Percentiles rank a stretch among this genome's conserved stretches.
These are phyloP conservation scores for Gentiana macrophylla DNA, from an alignment of 257 asterid species.

Conservation along the genomic window DNA sequence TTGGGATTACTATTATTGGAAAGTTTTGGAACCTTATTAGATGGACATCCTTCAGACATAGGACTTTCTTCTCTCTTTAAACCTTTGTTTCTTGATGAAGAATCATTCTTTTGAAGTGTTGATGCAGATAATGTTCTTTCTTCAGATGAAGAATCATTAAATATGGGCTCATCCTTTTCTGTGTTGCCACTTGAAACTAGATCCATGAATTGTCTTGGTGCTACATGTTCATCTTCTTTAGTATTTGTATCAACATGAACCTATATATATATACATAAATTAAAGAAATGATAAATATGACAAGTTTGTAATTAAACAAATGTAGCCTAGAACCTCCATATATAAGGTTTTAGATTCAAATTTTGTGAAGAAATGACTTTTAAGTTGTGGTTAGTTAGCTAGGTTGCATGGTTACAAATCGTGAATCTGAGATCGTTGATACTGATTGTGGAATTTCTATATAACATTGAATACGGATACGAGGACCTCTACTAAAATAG, in stretches of 20 bases:
- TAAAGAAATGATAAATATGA: neutral
- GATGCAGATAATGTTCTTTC: conserved; percentile 76
- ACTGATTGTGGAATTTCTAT: too few species aligned
- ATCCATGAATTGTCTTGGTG: conserved; percentile 60
- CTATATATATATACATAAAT: neutral
- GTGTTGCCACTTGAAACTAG: conserved; percentile 23
- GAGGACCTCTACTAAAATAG: too few species aligned
- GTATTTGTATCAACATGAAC: conserved; percentile 3
- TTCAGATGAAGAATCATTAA: conserved; percentile 50
- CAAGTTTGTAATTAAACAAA: neutral
- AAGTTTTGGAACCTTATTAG: conserved; percentile 42
- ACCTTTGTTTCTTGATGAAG: conserved; percentile 18
- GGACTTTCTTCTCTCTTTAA: conserved; percentile 61
- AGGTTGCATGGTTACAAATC: too few species aligned
- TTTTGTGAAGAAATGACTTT: too few species aligned
- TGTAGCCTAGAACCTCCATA: too few species aligned
- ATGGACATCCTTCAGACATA: conserved; percentile 61
- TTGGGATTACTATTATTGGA: conserved; percentile 18
- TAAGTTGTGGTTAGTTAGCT: too few species aligned
- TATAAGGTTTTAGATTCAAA: too few species aligned
- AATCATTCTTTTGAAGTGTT: conserved; percentile 22
- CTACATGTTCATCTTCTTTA: conserved; percentile 8
- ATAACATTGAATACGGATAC: too few species aligned
- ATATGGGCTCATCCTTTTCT: conserved; percentile 22
- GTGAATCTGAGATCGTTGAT: too few species aligned